Evolutionary conservation across 352 stramenopile genomes (phyloP).

Genomic region (Thraustochytrium striatum): DNA sequence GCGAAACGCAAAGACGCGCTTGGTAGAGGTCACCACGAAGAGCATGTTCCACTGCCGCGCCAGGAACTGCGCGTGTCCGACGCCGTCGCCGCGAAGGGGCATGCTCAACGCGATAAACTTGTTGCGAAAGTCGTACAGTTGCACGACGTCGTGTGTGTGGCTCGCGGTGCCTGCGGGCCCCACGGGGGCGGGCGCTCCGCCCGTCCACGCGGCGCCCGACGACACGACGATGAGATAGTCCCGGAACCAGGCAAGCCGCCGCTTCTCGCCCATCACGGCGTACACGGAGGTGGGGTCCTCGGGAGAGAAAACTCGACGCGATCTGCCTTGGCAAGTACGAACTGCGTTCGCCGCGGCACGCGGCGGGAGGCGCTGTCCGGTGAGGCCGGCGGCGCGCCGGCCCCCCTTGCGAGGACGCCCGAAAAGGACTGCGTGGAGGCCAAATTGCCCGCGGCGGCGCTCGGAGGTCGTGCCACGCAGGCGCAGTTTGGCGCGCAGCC

Average conservation of each 20-base stretch:
- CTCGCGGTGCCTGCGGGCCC: background rate
- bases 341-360: conserved; percentile 14
- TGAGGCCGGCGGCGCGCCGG: background rate
- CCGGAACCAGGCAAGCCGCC: background rate
- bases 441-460: background rate
- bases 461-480: background rate
- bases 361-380: background rate
- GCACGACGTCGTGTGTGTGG: conserved; percentile 5
- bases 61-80: conserved; percentile 8
- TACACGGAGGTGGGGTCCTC: conserved; percentile 36
- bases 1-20: conserved; percentile 79
- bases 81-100: background rate
- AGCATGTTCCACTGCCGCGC: conserved; percentile 43
- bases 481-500: conserved; percentile 20
- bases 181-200: too few relatives aligned
- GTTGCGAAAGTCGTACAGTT: conserved; percentile 50
- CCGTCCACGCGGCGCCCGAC: too few relatives aligned
- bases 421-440: background rate
- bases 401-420: background rate
- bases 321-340: conserved; percentile 24
- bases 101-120: conserved; percentile 46
- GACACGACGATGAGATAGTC: conserved; percentile 43
- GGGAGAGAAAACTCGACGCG: conserved; percentile 38
- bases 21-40: conserved; percentile 50
- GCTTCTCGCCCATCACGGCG: conserved; percentile 30